Evolutionary conservation across 768 basidiomycete genomes (phyloP).

Genomic region (Kwoniella dendrophila): DNA sequence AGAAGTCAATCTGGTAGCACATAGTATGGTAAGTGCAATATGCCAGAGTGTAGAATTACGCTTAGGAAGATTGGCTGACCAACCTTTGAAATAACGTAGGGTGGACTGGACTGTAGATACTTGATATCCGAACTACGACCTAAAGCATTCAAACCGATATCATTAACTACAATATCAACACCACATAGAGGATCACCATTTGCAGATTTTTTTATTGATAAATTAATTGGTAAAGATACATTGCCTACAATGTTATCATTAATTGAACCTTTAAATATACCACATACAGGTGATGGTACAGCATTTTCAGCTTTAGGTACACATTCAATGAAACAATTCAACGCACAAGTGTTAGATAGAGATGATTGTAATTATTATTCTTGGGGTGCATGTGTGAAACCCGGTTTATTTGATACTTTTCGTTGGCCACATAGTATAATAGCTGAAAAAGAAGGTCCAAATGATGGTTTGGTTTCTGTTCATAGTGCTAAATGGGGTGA

Average conservation of each 20-base stretch:
- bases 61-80: too few relatives aligned
- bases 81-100: slow-evolving; percentile 62
- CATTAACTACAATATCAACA: slow-evolving; percentile 89
- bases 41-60: background rate
- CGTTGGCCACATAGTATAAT: slow-evolving; percentile 75
- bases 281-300: slow-evolving; percentile 89
- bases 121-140: slow-evolving; percentile 80
- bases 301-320: slow-evolving; percentile 87
- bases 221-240: slow-evolving; percentile 56
- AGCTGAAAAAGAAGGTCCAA: slow-evolving; percentile 82
- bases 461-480: slow-evolving; percentile 90
- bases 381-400: slow-evolving; percentile 90
- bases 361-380: slow-evolving; percentile 83
- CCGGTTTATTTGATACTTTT: slow-evolving; percentile 89
- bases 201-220: slow-evolving; percentile 69
- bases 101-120: slow-evolving; percentile 88
- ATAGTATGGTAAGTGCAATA: slow-evolving; percentile 74
- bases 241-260: slow-evolving; percentile 57
- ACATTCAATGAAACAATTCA: slow-evolving; percentile 84
- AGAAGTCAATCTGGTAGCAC: slow-evolving; percentile 86
- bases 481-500: slow-evolving; percentile 90
- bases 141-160: slow-evolving; percentile 76
- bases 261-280: slow-evolving; percentile 76
- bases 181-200: slow-evolving; percentile 93
- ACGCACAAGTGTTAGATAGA: slow-evolving; percentile 78